A percentile compares a stretch with the other conserved stretches of the same genome.
These are phyloP conservation scores for Cruciata laevipes DNA, from an alignment of 257 asterid genomes.

Conservation along the genomic window DNA sequence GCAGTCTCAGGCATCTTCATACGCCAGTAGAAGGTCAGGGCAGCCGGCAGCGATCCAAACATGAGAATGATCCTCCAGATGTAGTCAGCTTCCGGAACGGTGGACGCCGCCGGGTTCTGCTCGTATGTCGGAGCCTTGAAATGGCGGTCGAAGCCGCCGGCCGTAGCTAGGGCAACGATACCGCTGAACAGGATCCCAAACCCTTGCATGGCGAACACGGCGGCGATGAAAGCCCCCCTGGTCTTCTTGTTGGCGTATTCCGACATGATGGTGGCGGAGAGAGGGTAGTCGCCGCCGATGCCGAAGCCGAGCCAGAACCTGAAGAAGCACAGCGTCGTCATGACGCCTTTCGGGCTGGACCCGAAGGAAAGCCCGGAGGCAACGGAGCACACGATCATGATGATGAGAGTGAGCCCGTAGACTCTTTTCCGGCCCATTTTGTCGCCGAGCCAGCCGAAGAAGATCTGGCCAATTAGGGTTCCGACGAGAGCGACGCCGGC, in stretches of 20 bases:
- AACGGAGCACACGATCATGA: constrained; percentile 19
- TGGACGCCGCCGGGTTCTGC: constrained; percentile 14
- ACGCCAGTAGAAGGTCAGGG: constrained; percentile 18
- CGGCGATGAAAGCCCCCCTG: constrained; percentile 21
- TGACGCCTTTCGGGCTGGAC: constrained; percentile 14
- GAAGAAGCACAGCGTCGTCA: constrained; percentile 23
- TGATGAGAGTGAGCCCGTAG: constrained; percentile 17
- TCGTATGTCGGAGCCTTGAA: constrained; percentile 10
- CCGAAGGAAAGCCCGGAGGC: constrained; percentile 26
- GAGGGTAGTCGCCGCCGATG: constrained; percentile 25
- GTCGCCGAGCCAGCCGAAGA: constrained; percentile 29
- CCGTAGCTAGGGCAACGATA: constrained; percentile 9
- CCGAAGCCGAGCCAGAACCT: constrained; percentile 29
- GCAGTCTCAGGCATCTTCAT: constrained; percentile 43
- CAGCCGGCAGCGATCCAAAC: constrained; percentile 22
- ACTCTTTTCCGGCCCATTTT: constrained; percentile 24
- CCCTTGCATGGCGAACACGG: constrained; percentile 29
- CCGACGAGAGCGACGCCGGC: constrained; percentile 25
- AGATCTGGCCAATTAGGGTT: constrained; percentile 21
- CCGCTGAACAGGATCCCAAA: constrained; percentile 22
- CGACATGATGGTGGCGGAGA: constrained; percentile 26
- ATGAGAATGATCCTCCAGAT: constrained; percentile 20
- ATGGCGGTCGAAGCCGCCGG: constrained; percentile 10
- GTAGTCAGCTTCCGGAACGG: constrained; percentile 10
- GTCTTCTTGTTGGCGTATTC: constrained; percentile 25